Evolutionary conservation across 1,284 basidiomycete species (phyloP).

Genomic region (Kalmanozyma brasiliensis): DNA sequence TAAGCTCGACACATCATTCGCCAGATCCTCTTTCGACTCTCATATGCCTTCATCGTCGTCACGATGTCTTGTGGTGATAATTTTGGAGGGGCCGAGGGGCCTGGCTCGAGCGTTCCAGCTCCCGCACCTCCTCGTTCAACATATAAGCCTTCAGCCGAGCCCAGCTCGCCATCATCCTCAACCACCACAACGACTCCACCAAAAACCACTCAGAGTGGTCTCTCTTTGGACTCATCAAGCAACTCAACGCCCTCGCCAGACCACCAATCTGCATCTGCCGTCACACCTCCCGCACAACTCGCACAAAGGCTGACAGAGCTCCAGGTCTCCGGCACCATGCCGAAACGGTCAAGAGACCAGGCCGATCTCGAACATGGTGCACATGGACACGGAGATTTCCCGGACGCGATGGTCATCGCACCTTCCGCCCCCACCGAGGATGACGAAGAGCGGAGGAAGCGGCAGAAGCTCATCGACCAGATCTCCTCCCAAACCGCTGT

Average conservation of each 20-base stretch:
- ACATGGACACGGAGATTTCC: background rate
- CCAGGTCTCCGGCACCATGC: conserved; percentile 12
- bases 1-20: no score
- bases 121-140: conserved; percentile 4
- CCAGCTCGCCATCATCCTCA: background rate
- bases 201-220: background rate
- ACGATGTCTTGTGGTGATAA: background rate
- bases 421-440: background rate
- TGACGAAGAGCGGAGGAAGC: conserved; percentile 10
- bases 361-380: background rate
- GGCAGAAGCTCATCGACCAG: conserved; percentile 16
- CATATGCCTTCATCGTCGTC: background rate
- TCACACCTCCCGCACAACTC: background rate
- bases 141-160: background rate
- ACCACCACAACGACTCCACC: background rate
- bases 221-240: background rate
- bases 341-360: conserved; percentile 13
- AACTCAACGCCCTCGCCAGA: background rate
- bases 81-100: background rate
- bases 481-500: conserved; percentile 27
- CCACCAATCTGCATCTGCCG: no score
- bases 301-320: background rate
- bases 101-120: conserved; percentile 7
- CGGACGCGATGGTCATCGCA: no score
- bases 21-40: no score